Base-by-base conservation (phyloP, 352 stramenopile species). In the Globisporangium abappressorium region DNA sequence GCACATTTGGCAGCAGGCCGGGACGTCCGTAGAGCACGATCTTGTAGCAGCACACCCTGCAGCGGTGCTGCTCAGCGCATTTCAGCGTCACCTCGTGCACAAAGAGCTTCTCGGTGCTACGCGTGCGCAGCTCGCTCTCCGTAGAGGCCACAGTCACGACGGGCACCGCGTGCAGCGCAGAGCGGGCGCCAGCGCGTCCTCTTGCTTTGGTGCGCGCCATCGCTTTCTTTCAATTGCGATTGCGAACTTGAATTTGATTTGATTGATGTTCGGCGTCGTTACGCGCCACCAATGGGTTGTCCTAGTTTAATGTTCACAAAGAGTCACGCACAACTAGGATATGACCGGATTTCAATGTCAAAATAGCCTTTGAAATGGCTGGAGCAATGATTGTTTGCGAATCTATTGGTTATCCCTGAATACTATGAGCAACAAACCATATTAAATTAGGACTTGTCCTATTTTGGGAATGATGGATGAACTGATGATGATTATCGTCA, bases 41-140 rank as follows among this genome's bases (percentile, higher is more conserved):
- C 77, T 97, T 97, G 77, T 97, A 96, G 70, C 84, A 91, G 69
- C 89, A 97, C 8, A 87, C 82, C n/a, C 92, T 73, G 72, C 89
- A 97, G 65, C 81, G 77, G n/a, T 71, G 76, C 69, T 70, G 62
- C 30, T 92, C 66, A 3, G 83, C 87, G 57, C 89, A 97, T 7
- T 69, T 64, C 28, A 94, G 75, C 66, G 89, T 97, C 28, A 87
- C 83, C 9, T 51, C 59, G 41, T 94, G 85, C 57, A 90, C 85
- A 56, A 78, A 77, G 36, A 93, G 78, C 64, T 88, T 73, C 51
- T 84, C 68, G 15, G 88, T 65, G 55, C 76, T 75, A n/a, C 84
- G 84, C 65, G 73, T 76, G 43, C 72, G 74, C 55, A 66, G 54
- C 30, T 60, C 54, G 28, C 28, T 60, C 28, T 60, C 54, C 8